Evolutionary conservation across 345 rosid genomes (phyloP).

Genomic region (Linum lewisii): DNA sequence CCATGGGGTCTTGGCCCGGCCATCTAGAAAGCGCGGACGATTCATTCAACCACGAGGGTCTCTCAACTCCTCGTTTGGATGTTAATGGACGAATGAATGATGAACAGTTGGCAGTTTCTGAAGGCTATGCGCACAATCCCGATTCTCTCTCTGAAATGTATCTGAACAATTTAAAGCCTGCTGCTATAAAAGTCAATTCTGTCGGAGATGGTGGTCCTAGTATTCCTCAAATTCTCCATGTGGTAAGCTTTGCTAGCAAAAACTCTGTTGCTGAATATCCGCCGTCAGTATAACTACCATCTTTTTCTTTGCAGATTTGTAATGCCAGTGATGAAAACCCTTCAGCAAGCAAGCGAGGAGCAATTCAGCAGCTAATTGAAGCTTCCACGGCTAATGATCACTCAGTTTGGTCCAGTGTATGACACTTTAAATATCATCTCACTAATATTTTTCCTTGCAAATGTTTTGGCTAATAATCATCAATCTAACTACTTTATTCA

Average conservation of each 20-base stretch:
- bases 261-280: background rate
- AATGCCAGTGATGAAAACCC: slow-evolving; percentile 58
- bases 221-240: slow-evolving; percentile 93
- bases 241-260: slow-evolving; percentile 40
- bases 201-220: slow-evolving; percentile 64
- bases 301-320: slow-evolving; percentile 44
- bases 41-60: slow-evolving; percentile 37
- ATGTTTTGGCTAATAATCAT: background rate
- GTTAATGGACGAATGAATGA: slow-evolving; percentile 39
- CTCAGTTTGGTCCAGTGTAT: slow-evolving; percentile 73
- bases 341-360: slow-evolving; percentile 48
- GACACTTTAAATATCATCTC: background rate
- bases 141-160: slow-evolving; percentile 37
- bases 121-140: slow-evolving; percentile 28
- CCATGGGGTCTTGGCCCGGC: slow-evolving; percentile 26
- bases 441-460: background rate
- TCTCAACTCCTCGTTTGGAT: slow-evolving; percentile 40
- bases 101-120: slow-evolving; percentile 31
- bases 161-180: slow-evolving; percentile 35
- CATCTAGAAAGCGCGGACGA: slow-evolving; percentile 39
- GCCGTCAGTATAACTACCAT: slow-evolving; percentile 1
- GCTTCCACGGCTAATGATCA: slow-evolving; percentile 66
- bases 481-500: background rate
- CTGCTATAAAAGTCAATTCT: slow-evolving; percentile 44
- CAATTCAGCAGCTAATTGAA: slow-evolving; percentile 73